phyloP scores from a whole-genome alignment of 2,329 filamentous ascomycete species.

The Aureobasidium sp. region DNA sequence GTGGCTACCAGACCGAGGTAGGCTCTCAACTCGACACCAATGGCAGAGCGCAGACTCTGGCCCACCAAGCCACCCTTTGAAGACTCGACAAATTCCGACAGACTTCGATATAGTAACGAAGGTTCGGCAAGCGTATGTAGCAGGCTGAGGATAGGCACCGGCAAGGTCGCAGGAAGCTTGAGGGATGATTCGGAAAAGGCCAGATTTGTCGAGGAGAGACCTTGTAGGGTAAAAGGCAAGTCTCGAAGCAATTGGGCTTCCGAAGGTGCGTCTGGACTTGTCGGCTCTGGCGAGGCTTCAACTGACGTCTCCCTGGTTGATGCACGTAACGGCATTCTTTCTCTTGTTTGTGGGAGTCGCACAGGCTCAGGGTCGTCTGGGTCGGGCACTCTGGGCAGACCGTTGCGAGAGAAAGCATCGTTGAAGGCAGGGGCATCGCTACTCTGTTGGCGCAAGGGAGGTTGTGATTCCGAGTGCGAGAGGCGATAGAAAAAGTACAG shows the following conservation, averaged over 20 bases:
- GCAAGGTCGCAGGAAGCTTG: slow-evolving; percentile 70
- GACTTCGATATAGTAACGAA: slow-evolving; percentile 76
- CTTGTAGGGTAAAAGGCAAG: slow-evolving; percentile 86
- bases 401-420: slow-evolving; percentile 43
- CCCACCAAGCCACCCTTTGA: slow-evolving; percentile 77
- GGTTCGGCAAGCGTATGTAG: slow-evolving; percentile 88
- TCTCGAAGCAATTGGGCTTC: slow-evolving; percentile 52
- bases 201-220: slow-evolving; percentile 78
- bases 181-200: slow-evolving; percentile 65
- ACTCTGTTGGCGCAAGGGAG: slow-evolving; percentile 2
- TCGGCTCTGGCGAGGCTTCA: slow-evolving; percentile 6
- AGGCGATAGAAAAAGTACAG: slow-evolving; percentile 83
- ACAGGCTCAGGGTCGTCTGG: slow-evolving; percentile 23
- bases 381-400: slow-evolving; percentile 34
- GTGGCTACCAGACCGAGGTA: slow-evolving; percentile 89
- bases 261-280: slow-evolving; percentile 19
- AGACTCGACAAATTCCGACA: slow-evolving; percentile 75
- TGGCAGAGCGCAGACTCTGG: slow-evolving; percentile 83
- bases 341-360: slow-evolving; percentile 19
- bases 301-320: slow-evolving; percentile 8
- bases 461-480: slow-evolving; percentile 45
- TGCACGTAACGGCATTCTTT: slow-evolving; percentile 12
- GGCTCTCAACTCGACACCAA: slow-evolving; percentile 75
- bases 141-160: slow-evolving; percentile 76
- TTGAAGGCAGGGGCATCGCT: slow-evolving; percentile 31